Evolutionary conservation across 345 rosid genomes (phyloP).

Genomic region (Aegle marmelos): DNA sequence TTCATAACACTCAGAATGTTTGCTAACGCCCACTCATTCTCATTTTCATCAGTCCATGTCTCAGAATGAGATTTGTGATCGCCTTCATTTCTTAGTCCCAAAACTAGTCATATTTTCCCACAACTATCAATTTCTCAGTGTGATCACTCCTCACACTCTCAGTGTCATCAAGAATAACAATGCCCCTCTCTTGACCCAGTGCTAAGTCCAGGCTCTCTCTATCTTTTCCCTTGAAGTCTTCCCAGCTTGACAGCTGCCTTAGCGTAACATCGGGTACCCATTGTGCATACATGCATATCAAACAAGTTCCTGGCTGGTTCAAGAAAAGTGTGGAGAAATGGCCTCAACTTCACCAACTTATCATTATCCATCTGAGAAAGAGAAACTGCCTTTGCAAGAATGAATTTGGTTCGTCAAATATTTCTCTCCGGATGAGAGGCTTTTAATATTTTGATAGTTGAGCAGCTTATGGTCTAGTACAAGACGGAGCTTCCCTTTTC

Average conservation of each 20-base stretch:
- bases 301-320: conserved; percentile 18
- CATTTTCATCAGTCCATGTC: not conserved
- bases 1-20: not conserved
- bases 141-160: conserved; percentile 6
- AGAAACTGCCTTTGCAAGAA: not conserved
- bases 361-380: not conserved
- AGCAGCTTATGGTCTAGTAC: not conserved
- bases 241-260: not conserved
- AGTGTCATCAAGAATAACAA: not conserved
- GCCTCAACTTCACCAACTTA: conserved; percentile 19
- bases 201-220: conserved; percentile 12
- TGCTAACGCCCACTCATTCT: not conserved
- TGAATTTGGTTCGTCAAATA: not conserved
- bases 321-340: conserved; percentile 15
- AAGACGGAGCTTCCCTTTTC: not conserved
- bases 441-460: not conserved
- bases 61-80: too few species aligned
- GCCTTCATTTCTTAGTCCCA: not conserved
- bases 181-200: not conserved
- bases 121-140: not conserved
- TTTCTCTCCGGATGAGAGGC: not conserved
- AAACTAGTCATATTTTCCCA: conserved; percentile 2
- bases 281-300: conserved; percentile 19
- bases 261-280: conserved; percentile 8
- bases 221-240: not conserved